Base-by-base conservation (phyloP, 2,329 filamentous ascomycete genomes). In the Cadophora malorum region DNA sequence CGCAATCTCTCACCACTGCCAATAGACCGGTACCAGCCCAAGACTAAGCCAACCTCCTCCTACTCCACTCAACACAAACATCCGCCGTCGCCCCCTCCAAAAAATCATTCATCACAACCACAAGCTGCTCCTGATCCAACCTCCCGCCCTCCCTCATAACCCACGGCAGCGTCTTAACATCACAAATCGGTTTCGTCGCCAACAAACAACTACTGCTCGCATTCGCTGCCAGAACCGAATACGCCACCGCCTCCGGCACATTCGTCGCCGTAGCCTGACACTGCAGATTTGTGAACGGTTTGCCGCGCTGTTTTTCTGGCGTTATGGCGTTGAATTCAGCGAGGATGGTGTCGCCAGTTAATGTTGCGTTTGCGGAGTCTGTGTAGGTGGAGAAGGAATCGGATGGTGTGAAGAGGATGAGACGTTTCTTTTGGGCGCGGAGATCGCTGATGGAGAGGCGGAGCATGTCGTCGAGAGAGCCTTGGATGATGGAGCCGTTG, bases 191-290 rank as follows among this genome's bases (percentile, higher is more conserved):
- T 74, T 85, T 85, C n/a, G 83, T 85, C 1, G 82, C 80, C 70
- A 84, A 58, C 7, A 85, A 74, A 55, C 81, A 82, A 71, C 79
- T 81, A 19, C 79, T 84, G 23, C 77, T 79, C 0, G 81, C 79
- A 72, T 83, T 79, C 4, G 79, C 77, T 56, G 81, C 78, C n/a
- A 83, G 52, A 8, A 84, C 80, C 52, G 80, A 83, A 65, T 81
- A 81, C 4, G 79, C 77, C 49, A 85, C 79, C 0, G 83, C 83
- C 66, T 82, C 80, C 3, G 79, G 76, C 50, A 85, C 82, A 71
- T 83, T 83, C 5, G 81, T 81, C n/a, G 83, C 79, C 3, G 83
- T 86, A 1, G 83, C 83, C 76, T 85, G 83, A 65, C 82, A 85
- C 70, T 85, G 83, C 56, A 82, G 74, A 60, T 81, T 80, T 47